phyloP scores from a whole-genome alignment of 352 stramenopile genomes.

The Globisporangium camurandrum region DNA sequence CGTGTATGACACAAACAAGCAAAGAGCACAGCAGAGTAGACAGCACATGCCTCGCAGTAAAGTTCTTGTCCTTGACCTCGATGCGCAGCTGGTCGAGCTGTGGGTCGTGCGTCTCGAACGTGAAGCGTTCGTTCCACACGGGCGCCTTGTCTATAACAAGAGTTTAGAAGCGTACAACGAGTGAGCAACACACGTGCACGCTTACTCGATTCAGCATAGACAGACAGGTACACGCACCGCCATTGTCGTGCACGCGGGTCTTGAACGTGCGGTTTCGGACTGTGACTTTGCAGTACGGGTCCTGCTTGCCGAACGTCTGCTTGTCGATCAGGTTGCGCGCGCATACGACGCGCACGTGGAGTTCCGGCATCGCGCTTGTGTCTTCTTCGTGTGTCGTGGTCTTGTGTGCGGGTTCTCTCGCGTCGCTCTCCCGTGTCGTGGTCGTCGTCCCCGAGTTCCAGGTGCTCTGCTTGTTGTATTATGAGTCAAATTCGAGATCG shows the following conservation, averaged over 20 bases:
- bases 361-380: slow-evolving; percentile 32
- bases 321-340: slow-evolving; percentile 77
- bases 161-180: too few relatives aligned
- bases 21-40: background rate
- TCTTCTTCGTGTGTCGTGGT: background rate
- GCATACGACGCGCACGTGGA: slow-evolving; percentile 72
- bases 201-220: background rate
- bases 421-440: too few relatives aligned
- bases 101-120: slow-evolving; percentile 63
- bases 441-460: background rate
- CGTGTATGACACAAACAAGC: background rate
- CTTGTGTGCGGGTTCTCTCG: background rate
- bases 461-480: too few relatives aligned
- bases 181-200: background rate
- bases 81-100: slow-evolving; percentile 69
- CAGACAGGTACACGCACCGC: slow-evolving; percentile 25
- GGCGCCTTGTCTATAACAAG: slow-evolving; percentile 62
- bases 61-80: slow-evolving; percentile 84
- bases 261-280: slow-evolving; percentile 56
- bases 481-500: too few relatives aligned
- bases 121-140: slow-evolving; percentile 80
- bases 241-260: slow-evolving; percentile 82
- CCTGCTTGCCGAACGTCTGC: slow-evolving; percentile 81
- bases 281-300: slow-evolving; percentile 72
- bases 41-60: slow-evolving; percentile 39